Percentiles rank a stretch among this genome's conserved stretches.
These are phyloP conservation scores for Cylindrodendrum hubeiense DNA, from an alignment of 2,329 filamentous ascomycete species.

Conservation along the genomic window DNA sequence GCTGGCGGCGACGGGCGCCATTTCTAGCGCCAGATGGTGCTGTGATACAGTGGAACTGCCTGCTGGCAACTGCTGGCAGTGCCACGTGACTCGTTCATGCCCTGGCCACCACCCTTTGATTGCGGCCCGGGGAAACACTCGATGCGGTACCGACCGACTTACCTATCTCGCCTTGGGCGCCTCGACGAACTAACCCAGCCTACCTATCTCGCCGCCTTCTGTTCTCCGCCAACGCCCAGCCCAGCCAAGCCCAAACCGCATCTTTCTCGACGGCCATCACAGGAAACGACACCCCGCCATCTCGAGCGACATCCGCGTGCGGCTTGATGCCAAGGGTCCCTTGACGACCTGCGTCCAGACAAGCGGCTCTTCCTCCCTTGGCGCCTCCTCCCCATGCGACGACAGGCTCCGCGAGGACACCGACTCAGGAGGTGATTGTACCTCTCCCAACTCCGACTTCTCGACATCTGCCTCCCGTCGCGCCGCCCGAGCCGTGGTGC, in stretches of 20 bases:
- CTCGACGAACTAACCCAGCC: constrained; percentile 35
- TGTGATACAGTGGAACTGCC: constrained; percentile 38
- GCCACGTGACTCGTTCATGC: constrained; percentile 45
- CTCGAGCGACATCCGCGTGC: constrained; percentile 26
- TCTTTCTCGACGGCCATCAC: constrained; percentile 23
- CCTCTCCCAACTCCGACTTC: constrained; percentile 41
- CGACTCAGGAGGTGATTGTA: constrained; percentile 49
- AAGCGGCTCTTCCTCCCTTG: constrained; percentile 44
- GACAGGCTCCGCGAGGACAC: constrained; percentile 46
- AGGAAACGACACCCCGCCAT: constrained; percentile 16
- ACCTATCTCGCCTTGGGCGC: constrained; percentile 41
- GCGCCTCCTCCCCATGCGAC: constrained; percentile 49
- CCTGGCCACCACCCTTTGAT: constrained; percentile 43
- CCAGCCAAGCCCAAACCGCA: constrained; percentile 14
- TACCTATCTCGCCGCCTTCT: constrained; percentile 39
- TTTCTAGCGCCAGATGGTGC: constrained; percentile 43
- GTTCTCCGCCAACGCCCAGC: constrained; percentile 24
- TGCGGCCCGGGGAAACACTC: constrained; percentile 32
- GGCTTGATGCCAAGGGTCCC: constrained; percentile 37
- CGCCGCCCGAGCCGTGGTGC: constrained; percentile 42
- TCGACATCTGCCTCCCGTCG: constrained; percentile 34
- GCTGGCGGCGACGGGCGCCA: constrained; percentile 36
- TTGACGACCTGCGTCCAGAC: constrained; percentile 40
- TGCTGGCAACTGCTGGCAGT: constrained; percentile 37
- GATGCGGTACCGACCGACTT: constrained; percentile 37